Conservation (phyloP, 2,329 filamentous ascomycete species). For the Claviceps spartinae region DNA sequence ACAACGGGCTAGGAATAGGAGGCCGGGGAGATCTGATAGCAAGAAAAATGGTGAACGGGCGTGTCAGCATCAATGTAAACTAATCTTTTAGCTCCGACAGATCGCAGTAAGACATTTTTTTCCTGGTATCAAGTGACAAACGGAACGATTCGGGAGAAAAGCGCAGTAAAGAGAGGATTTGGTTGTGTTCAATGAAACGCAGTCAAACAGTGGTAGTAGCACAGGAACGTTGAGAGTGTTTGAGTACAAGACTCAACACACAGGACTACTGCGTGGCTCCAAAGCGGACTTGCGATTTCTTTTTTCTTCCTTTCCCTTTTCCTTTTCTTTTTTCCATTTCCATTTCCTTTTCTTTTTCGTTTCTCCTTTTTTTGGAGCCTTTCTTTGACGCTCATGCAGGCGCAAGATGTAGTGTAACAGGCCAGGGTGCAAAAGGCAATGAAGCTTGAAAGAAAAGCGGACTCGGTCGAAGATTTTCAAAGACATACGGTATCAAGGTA, state of each 20-base stretch:
- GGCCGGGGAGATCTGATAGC: conserved; percentile 32
- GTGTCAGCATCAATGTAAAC: neutral
- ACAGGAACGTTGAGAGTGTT: neutral
- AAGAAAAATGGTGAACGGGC: neutral
- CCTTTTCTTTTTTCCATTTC: neutral
- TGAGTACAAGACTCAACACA: neutral
- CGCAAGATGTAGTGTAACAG: neutral
- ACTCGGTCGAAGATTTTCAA: neutral
- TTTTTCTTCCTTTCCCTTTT: neutral
- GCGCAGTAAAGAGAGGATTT: neutral
- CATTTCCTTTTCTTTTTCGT: neutral
- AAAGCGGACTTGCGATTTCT: neutral
- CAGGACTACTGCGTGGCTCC: neutral
- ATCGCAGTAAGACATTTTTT: neutral
- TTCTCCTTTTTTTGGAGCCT: neutral
- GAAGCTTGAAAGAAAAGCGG: neutral
- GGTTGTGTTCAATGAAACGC: neutral
- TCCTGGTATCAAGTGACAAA: neutral
- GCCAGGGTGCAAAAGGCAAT: neutral
- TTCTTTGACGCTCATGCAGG: neutral
- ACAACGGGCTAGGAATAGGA: conserved; percentile 37
- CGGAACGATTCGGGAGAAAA: neutral
- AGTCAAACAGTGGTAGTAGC: neutral
- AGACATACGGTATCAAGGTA: neutral
- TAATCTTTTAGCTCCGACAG: neutral